phyloP scores from a whole-genome alignment of 2,329 filamentous ascomycete species.

The Cladophialophora psammophila region DNA sequence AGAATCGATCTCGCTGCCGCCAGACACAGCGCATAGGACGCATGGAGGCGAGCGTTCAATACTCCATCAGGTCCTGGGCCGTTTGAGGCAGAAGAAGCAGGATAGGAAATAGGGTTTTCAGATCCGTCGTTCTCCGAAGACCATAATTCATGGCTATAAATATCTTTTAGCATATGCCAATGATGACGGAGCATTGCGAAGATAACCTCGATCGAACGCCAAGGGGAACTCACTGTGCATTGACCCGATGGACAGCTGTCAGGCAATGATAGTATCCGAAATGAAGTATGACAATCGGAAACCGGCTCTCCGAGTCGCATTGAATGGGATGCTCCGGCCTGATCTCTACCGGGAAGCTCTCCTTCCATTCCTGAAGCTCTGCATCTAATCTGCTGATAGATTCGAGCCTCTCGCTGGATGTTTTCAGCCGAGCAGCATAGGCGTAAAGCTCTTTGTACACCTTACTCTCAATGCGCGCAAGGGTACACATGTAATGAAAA shows the following conservation, averaged over 20 bases:
- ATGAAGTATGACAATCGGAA: conserved; percentile 24
- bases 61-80: neutral
- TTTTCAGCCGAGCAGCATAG: conserved; percentile 15
- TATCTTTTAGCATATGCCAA: neutral
- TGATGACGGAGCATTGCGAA: neutral
- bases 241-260: conserved; percentile 23
- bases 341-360: conserved; percentile 19
- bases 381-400: conserved; percentile 28
- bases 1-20: conserved; percentile 24
- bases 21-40: conserved; percentile 25
- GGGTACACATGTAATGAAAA: conserved; percentile 20
- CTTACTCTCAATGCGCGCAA: conserved; percentile 24
- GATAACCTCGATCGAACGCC: neutral
- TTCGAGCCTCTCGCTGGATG: conserved; percentile 20
- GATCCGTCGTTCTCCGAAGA: conserved; percentile 13
- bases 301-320: conserved; percentile 16
- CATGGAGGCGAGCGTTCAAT: neutral
- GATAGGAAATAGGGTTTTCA: neutral
- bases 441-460: conserved; percentile 25
- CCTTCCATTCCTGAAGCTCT: conserved; percentile 33
- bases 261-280: conserved; percentile 28
- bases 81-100: neutral
- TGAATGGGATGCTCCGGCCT: conserved; percentile 25
- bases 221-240: conserved; percentile 16
- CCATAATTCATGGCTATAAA: conserved; percentile 24